A percentile compares a stretch with the other conserved stretches of the same genome.
phyloP scores from a whole-genome alignment of 768 basidiomycete species.

The Hortiboletus campestris region DNA sequence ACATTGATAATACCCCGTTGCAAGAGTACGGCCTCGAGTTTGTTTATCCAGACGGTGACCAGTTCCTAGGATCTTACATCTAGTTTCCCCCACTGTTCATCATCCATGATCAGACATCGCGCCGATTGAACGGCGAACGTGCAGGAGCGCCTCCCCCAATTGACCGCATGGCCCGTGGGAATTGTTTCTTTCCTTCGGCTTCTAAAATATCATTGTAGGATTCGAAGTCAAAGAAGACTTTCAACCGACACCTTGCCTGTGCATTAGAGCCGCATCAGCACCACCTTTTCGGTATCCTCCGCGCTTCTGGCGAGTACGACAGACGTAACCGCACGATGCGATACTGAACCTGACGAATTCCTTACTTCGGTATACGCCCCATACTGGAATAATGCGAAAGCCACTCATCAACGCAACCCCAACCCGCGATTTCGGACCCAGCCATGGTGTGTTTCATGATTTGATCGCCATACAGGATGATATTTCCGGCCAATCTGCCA shows the following conservation, averaged over 20 bases:
- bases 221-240: too few relatives aligned
- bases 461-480: constrained; percentile 40
- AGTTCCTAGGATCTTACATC: background rate
- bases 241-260: too few relatives aligned
- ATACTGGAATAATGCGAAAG: constrained; percentile 70
- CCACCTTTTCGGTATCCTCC: too few relatives aligned
- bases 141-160: too few relatives aligned
- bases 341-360: constrained; percentile 59
- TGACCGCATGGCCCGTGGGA: too few relatives aligned
- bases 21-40: too few relatives aligned
- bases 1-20: too few relatives aligned
- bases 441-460: constrained; percentile 44
- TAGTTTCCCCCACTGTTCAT: background rate
- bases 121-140: too few relatives aligned
- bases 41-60: background rate
- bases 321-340: constrained; percentile 6
- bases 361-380: constrained; percentile 61
- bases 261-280: too few relatives aligned
- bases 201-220: too few relatives aligned
- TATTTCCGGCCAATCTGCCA: constrained; percentile 58
- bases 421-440: constrained; percentile 70
- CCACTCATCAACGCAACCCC: constrained; percentile 65
- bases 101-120: too few relatives aligned
- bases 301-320: constrained; percentile 3
- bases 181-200: too few relatives aligned